phyloP scores from a whole-genome alignment of 2,329 filamentous ascomycete genomes.

The Colletotrichum cordylinicola region DNA sequence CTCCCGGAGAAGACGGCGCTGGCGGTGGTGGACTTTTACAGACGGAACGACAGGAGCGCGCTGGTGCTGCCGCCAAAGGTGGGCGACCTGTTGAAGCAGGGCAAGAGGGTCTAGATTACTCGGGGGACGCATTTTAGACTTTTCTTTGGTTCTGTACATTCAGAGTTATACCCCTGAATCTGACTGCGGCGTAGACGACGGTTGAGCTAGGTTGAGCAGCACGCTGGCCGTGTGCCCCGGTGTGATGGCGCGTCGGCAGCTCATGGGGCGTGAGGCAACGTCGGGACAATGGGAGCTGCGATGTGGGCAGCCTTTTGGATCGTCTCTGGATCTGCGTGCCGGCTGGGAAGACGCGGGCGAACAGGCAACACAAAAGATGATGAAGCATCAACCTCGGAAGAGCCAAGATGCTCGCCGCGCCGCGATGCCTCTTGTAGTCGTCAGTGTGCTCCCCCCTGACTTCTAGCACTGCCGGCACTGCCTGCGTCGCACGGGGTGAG shows the following conservation, averaged over 20 bases:
- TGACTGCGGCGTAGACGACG: not conserved
- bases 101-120: constrained; percentile 57
- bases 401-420: not conserved
- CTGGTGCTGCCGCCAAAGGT: constrained; percentile 94
- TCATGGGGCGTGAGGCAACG: not conserved
- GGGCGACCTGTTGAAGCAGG: constrained; percentile 70
- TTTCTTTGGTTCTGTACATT: not conserved
- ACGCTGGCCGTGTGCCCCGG: not conserved
- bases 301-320: not conserved
- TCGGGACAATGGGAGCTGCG: not conserved
- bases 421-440: not conserved
- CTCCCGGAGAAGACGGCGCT: constrained; percentile 88
- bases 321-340: not conserved
- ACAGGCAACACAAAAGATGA: not conserved
- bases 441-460: too few species aligned
- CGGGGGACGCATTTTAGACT: not conserved
- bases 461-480: not conserved
- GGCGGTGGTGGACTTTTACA: constrained; percentile 88
- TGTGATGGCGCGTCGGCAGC: not conserved
- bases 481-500: not conserved
- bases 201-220: not conserved
- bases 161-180: not conserved
- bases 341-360: not conserved
- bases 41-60: constrained; percentile 84
- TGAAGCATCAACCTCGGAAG: not conserved